Base-by-base conservation (phyloP, 169 alveolate genomes). In the Plasmodium knowlesi region DNA sequence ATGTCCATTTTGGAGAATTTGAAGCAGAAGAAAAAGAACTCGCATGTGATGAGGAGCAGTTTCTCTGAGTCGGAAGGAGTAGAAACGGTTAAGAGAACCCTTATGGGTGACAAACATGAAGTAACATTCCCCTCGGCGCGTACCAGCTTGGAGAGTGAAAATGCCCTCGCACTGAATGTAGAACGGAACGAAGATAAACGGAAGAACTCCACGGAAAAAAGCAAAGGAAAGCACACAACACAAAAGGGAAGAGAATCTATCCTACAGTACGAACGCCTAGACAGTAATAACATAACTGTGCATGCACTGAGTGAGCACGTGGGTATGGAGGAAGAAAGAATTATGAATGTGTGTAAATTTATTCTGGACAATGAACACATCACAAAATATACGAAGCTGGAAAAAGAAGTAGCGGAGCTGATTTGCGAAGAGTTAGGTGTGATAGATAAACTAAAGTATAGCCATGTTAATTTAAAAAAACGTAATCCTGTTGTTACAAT, bases 401-500 rank as follows among this genome's bases (percentile, higher is more conserved):
- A 71, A 30, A 71, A 80, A 9, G 89, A 89, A 79, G 95, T 92
- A 30, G 90, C 84, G 30, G 93, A 92, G 46, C 57, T 92, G 53
- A 86, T 98, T 97, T 92, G 99, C 97, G 95, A 98, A 98, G 96
- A 98, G 97, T 25, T 98, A 98, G 99, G 95, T 98, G 19, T 92
- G 98, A 88, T 97, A 98, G 93, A 97, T 97, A 73, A 93, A 96
- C 92, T 99, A 98, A 32, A 97, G 61, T 96, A 97, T 82, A 93
- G 99, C 83, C 98, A 97, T 79, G 97, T 97, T 70, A 92, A 97
- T 91, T 46, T 95, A 96, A 88, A 86, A 16, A 95, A 92, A 30
- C 95, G 99, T 16, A 97, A 99, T 5, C 99, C 99, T 0, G 97
- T 99, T 16, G 98, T 99, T 2, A 97, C 99, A 10, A 97, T 99